phyloP scores from a whole-genome alignment of 1,139 yeast genomes.

The Hyphopichia buzzinii region DNA sequence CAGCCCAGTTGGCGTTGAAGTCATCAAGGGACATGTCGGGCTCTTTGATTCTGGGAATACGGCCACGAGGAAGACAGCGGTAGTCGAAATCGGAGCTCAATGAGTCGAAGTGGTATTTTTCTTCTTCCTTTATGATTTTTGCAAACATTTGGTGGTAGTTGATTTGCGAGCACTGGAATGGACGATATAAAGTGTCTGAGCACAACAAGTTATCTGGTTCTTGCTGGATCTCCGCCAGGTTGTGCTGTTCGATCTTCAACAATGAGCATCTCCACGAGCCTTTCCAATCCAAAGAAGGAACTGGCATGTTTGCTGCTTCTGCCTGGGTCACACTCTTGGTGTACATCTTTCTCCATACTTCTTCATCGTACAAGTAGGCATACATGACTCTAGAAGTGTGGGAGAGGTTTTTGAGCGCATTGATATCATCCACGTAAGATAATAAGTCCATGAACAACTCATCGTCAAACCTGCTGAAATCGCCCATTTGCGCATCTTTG shows the following conservation, averaged over 20 bases:
- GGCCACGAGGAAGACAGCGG: conserved; percentile 25
- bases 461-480: conserved; percentile 53
- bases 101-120: conserved; percentile 25
- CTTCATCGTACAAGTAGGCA: conserved; percentile 73
- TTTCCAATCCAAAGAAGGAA: conserved; percentile 44
- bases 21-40: conserved; percentile 33
- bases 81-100: conserved; percentile 13
- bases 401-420: conserved; percentile 49
- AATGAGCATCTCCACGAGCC: conserved; percentile 79
- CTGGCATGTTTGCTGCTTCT: conserved; percentile 11
- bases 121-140: conserved; percentile 49
- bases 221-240: conserved; percentile 43
- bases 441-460: conserved; percentile 52
- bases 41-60: conserved; percentile 50
- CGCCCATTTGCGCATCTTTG: conserved; percentile 49
- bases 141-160: conserved; percentile 51
- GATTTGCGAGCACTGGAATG: conserved; percentile 74
- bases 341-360: conserved; percentile 68
- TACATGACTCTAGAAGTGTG: conserved; percentile 65
- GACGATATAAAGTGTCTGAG: conserved; percentile 67
- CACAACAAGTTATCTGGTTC: conserved; percentile 35
- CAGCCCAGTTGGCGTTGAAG: conserved; percentile 48
- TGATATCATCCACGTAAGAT: conserved; percentile 40
- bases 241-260: conserved; percentile 31
- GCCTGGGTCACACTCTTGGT: conserved; percentile 22